A percentile compares a stretch with the other conserved stretches of the same genome.
Evolutionary conservation across 305 asterid species (phyloP).

Genomic region (Nicotiana rustica): DNA sequence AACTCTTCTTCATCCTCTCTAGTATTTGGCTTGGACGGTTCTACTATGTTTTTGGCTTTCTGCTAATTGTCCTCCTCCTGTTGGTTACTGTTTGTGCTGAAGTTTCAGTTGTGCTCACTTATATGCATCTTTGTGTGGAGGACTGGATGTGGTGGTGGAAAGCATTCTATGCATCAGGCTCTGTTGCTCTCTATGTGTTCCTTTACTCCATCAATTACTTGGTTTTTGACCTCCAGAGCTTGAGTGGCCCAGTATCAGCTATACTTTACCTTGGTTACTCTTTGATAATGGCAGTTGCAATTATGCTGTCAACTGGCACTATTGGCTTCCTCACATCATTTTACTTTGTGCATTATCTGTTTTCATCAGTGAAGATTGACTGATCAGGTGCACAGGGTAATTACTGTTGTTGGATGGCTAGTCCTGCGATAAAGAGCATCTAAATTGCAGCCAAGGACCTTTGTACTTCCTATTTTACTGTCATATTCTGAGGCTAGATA

Average conservation of each 20-base stretch:
- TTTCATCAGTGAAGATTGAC: constrained; percentile 84
- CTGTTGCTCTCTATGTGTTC: constrained; percentile 77
- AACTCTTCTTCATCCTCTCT: constrained; percentile 84
- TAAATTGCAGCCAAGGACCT: constrained; percentile 31
- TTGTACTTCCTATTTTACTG: constrained; percentile 36
- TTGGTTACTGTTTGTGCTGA: constrained; percentile 82
- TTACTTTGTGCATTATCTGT: constrained; percentile 78
- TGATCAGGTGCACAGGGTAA: constrained; percentile 40
- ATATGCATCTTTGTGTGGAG: constrained; percentile 89
- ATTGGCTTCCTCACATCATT: constrained; percentile 78
- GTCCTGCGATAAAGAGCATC: constrained; percentile 31
- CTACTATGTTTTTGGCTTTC: constrained; percentile 82
- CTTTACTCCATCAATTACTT: constrained; percentile 76
- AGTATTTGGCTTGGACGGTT: constrained; percentile 87
- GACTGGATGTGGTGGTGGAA: constrained; percentile 99
- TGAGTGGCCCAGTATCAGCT: constrained; percentile 86
- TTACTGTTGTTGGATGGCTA: constrained; percentile 18
- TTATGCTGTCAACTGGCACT: constrained; percentile 83
- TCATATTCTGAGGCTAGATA: constrained; percentile 39
- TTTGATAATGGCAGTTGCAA: constrained; percentile 73
- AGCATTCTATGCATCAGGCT: constrained; percentile 80
- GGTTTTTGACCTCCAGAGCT: constrained; percentile 77
- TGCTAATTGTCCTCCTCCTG: constrained; percentile 64
- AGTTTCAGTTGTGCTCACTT: constrained; percentile 80
- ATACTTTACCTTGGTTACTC: constrained; percentile 77